phyloP scores from a whole-genome alignment of 164 flowering plant species.

The Dillenia turbinata region DNA sequence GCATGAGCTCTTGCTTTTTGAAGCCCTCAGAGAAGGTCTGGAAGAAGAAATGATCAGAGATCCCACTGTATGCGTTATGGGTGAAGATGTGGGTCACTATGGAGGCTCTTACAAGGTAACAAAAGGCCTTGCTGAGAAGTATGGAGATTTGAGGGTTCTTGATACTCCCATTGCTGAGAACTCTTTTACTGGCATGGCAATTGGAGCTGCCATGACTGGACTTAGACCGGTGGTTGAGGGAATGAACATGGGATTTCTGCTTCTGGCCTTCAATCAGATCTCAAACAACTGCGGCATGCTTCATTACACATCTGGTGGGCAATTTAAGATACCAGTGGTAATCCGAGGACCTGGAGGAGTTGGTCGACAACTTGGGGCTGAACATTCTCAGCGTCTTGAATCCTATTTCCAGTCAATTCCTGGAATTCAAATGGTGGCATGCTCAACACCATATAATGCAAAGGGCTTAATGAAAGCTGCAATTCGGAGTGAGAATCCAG shows the following conservation, averaged over 20 bases:
- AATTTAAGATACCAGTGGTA: conserved; percentile 77
- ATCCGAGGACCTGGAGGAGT: conserved; percentile 95
- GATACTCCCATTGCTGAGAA: conserved; percentile 95
- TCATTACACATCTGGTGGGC: conserved; percentile 94
- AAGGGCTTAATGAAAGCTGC: conserved; percentile 96
- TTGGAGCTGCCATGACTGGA: conserved; percentile 95
- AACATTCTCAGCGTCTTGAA: conserved; percentile 86
- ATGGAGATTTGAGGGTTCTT: conserved; percentile 82
- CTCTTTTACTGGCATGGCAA: conserved; percentile 92
- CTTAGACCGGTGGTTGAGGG: conserved; percentile 81
- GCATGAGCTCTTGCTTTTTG: conserved; percentile 81
- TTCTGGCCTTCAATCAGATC: conserved; percentile 81
- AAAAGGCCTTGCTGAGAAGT: conserved; percentile 67
- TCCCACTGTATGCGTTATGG: conserved; percentile 69
- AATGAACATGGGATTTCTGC: conserved; percentile 95
- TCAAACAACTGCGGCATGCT: conserved; percentile 96
- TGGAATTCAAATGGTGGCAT: conserved; percentile 92
- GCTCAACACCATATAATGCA: conserved; percentile 92
- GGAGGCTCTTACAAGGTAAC: conserved; percentile 95
- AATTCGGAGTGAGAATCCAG: conserved; percentile 85
- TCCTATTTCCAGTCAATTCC: conserved; percentile 92
- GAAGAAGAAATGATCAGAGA: conserved; percentile 95
- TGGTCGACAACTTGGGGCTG: conserved; percentile 89
- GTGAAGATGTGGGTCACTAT: conserved; percentile 94
- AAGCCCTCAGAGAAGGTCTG: conserved; percentile 82